Evolutionary conservation across 179 eudicot genomes (phyloP), one percentile per base, ranked within the genome.

Genomic region (Beta macrorhiza): DNA sequence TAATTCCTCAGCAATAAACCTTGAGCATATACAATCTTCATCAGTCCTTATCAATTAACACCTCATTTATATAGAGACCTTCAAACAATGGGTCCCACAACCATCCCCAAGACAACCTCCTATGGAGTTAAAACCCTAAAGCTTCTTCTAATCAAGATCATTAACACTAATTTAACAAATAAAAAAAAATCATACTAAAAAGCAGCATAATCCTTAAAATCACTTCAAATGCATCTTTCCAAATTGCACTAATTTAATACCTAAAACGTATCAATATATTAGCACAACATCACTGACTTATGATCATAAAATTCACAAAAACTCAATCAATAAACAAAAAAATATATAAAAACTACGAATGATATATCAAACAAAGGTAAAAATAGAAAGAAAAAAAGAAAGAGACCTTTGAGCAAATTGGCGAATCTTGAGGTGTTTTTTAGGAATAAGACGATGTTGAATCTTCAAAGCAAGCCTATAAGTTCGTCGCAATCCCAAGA

Each of bases 401-500:
- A 51, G 1, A 76, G 80, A 94, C 98, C 94, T 83, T 2, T 92
- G 90, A 85, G 84, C 81, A 80, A 95, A 93, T 16, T 86, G 88
- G 22, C 94, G 98, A 83, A 89, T 69, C 84, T 83, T 87, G 58
- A 87, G 87, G 52, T 80, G 84, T 2, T 87, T 87, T 42, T 90
- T 86, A 81, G 87, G 75, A 57, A 93, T 82, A 16, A 94, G 72
- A 56, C 93, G 92, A 76, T 97, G 94, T 74, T 94, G 94, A 86
- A 86, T 85, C 89, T 78, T 91, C 82, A 91, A 87, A 61, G 92
- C 91, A 49, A 89, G 94, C 76, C 80, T 90, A 82, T 93, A 95
- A 22, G 98, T 95, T 82, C 91, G 87, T 65, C 86, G 90, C 69
- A 95, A 85, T 6, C 98, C 98, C 79, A 95, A 59, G 84, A 93